phyloP scores from a whole-genome alignment of 2,329 filamentous ascomycete genomes.

The Penicillium sclerotiorum region DNA sequence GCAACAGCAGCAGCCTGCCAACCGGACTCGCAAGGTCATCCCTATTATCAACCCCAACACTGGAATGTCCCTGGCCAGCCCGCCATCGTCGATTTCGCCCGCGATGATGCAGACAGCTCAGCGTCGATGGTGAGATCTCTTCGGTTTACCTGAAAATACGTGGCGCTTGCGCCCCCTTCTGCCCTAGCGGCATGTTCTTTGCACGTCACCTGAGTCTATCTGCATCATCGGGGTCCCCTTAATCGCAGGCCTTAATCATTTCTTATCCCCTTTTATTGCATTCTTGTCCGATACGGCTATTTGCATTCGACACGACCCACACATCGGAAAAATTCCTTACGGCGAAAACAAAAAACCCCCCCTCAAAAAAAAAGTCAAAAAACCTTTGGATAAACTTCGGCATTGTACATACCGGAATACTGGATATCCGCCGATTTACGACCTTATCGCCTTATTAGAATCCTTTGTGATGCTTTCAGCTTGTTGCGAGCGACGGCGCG shows the following conservation, averaged over 20 bases:
- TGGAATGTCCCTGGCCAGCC: slow-evolving; percentile 83
- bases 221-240: slow-evolving; percentile 40
- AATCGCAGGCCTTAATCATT: slow-evolving; percentile 41
- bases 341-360: slow-evolving; percentile 17
- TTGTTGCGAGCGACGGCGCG: slow-evolving; percentile 47
- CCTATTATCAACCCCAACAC: slow-evolving; percentile 97
- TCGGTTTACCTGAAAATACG: slow-evolving; percentile 24
- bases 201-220: slow-evolving; percentile 35
- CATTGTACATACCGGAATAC: slow-evolving; percentile 37
- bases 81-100: slow-evolving; percentile 72
- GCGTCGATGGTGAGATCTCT: slow-evolving; percentile 43
- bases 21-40: slow-evolving; percentile 90
- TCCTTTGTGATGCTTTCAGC: slow-evolving; percentile 37
- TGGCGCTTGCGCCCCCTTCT: slow-evolving; percentile 26
- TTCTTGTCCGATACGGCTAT: slow-evolving; percentile 33
- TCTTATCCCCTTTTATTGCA: slow-evolving; percentile 25
- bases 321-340: slow-evolving; percentile 32
- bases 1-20: slow-evolving; percentile 90
- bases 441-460: slow-evolving; percentile 38
- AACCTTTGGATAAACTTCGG: slow-evolving; percentile 30
- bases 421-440: slow-evolving; percentile 34
- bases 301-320: slow-evolving; percentile 36
- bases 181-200: slow-evolving; percentile 35
- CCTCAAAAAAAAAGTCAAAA: slow-evolving; percentile 16
- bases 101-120: slow-evolving; percentile 61